Conservation (phyloP, 1,284 basidiomycete genomes). For the Chalciporus sp. region DNA sequence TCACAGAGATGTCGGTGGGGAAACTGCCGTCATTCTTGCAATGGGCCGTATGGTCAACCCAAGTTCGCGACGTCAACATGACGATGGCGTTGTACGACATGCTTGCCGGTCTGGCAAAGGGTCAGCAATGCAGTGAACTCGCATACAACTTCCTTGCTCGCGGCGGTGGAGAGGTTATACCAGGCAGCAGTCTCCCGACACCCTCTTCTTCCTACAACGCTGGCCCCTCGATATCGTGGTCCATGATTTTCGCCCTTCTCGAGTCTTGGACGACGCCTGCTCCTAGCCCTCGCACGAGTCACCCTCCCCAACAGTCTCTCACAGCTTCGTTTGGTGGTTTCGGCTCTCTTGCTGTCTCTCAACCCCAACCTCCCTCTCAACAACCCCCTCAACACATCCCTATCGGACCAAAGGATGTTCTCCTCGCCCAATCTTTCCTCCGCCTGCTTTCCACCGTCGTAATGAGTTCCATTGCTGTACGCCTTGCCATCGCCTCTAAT, state of each 20-base stretch:
- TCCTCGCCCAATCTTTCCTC: conserved; percentile 81
- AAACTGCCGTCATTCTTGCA: conserved; percentile 81
- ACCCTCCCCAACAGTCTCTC: conserved; percentile 29
- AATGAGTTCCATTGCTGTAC: conserved; percentile 75
- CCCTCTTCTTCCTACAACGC: conserved; percentile 33
- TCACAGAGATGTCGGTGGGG: conserved; percentile 58
- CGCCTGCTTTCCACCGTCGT: conserved; percentile 82
- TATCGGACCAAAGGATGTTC: conserved; percentile 75
- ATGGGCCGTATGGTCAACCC: conserved; percentile 85
- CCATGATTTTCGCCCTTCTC: conserved; percentile 53
- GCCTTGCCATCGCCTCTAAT: conserved; percentile 79
- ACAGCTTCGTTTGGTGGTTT: conserved; percentile 33
- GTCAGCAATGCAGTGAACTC: conserved; percentile 81
- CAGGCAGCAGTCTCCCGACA: conserved; percentile 46
- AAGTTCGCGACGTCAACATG: conserved; percentile 72
- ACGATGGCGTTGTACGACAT: conserved; percentile 85
- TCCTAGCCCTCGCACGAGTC: conserved; percentile 27
- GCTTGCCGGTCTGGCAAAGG: conserved; percentile 83
- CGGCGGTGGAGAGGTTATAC: conserved; percentile 62
- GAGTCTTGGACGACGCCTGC: conserved; percentile 50
- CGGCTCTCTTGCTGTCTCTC: conserved; percentile 27
- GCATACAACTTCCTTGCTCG: conserved; percentile 85
- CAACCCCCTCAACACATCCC: conserved; percentile 48
- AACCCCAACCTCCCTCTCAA: conserved; percentile 17
- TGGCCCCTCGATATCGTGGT: conserved; percentile 47